Evolutionary conservation across 192 early-diverging fungal genomes (phyloP).

Genomic region (Geranomyces michiganensis): DNA sequence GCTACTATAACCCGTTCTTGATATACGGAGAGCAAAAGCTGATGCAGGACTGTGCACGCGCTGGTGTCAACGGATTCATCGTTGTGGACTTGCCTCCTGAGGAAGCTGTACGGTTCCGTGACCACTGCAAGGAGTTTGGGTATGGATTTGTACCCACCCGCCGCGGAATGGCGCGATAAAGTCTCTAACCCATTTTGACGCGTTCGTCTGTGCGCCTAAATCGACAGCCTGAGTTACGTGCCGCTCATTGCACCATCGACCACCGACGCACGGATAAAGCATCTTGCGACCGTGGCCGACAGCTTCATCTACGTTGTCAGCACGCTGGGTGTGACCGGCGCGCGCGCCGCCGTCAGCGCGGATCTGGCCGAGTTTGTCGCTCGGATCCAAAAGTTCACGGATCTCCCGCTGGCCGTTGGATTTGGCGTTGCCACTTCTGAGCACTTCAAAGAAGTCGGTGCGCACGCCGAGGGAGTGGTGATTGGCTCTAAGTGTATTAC

Average conservation of each 20-base stretch:
- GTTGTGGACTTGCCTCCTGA: conserved; percentile 97
- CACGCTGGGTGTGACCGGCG: conserved; percentile 93
- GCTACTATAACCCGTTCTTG: conserved; percentile 97
- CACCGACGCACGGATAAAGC: conserved; percentile 77
- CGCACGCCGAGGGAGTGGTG: conserved; percentile 91
- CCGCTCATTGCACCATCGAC: conserved; percentile 95
- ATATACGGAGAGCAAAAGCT: conserved; percentile 90
- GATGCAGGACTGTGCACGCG: conserved; percentile 79
- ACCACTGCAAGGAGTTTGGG: conserved; percentile 71
- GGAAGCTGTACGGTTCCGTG: conserved; percentile 86
- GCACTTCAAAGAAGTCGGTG: conserved; percentile 85
- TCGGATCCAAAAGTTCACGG: conserved; percentile 78
- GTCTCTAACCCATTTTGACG: neutral
- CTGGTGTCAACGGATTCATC: conserved; percentile 94
- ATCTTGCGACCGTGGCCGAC: conserved; percentile 79
- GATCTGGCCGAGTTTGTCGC: conserved; percentile 74
- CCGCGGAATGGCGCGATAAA: neutral
- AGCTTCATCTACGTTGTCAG: conserved; percentile 97
- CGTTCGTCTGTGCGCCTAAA: no score
- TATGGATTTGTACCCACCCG: conserved; percentile 25
- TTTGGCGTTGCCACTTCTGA: conserved; percentile 92
- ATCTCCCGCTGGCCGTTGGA: conserved; percentile 89
- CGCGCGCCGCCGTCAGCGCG: conserved; percentile 62
- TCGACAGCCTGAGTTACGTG: conserved; percentile 74
- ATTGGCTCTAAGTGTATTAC: conserved; percentile 93